phyloP scores from a whole-genome alignment of 495 filamentous ascomycete species.

The Xylaria castorea region DNA sequence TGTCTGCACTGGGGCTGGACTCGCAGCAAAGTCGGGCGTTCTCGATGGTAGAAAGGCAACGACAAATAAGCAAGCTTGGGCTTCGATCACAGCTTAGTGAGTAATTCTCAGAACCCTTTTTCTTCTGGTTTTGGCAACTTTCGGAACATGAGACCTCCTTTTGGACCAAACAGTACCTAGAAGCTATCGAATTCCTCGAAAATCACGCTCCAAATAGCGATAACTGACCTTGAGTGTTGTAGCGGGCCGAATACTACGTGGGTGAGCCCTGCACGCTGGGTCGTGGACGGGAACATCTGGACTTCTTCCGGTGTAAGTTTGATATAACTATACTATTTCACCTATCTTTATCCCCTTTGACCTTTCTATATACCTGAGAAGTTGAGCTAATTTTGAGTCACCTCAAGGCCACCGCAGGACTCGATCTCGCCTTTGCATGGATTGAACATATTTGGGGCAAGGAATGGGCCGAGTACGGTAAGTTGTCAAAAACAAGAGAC shows the following conservation, averaged over 20 bases:
- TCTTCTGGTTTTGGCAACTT: background rate
- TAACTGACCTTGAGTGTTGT: background rate
- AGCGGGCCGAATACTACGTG: conserved; percentile 58
- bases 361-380: background rate
- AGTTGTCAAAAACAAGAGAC: background rate
- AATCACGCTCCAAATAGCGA: background rate
- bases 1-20: conserved; percentile 64
- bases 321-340: too few species aligned
- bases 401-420: background rate
- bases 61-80: conserved; percentile 56
- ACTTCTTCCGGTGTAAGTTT: conserved; percentile 39
- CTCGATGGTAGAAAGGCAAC: conserved; percentile 65
- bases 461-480: background rate
- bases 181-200: background rate
- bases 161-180: background rate
- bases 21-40: conserved; percentile 61
- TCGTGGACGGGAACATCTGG: conserved; percentile 70
- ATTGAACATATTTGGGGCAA: conserved; percentile 9
- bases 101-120: background rate
- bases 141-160: background rate
- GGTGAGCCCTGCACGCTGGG: conserved; percentile 69
- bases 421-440: conserved; percentile 14
- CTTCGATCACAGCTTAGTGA: conserved; percentile 39
- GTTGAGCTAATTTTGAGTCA: background rate
- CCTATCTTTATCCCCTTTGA: too few species aligned